A percentile compares a stretch with the other conserved stretches of the same genome.
phyloP scores from a whole-genome alignment of 1,139 yeast genomes.

The Yamadazyma dushanensis region DNA sequence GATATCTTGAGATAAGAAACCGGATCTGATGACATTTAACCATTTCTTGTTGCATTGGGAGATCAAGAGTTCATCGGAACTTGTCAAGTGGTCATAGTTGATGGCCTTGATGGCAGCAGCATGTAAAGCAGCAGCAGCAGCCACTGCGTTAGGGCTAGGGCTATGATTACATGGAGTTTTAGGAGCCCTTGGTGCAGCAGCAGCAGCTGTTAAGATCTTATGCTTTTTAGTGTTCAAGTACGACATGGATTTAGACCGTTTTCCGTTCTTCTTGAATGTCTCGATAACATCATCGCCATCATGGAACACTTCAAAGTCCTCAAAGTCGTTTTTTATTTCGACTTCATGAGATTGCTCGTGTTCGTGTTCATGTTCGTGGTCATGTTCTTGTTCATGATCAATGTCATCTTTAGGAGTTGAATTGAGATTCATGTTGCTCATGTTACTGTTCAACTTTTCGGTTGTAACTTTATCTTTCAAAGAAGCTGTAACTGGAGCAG shows the following conservation, averaged over 20 bases:
- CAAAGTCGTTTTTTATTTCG: constrained; percentile 30
- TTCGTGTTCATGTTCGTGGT: constrained; percentile 18
- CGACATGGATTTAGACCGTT: constrained; percentile 66
- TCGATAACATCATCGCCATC: constrained; percentile 28
- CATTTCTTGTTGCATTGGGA: constrained; percentile 49
- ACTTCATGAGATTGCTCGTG: constrained; percentile 34
- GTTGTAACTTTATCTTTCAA: constrained; percentile 23
- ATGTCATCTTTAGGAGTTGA: constrained; percentile 6
- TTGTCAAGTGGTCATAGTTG: constrained; percentile 11
- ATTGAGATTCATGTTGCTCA: constrained; percentile 6
- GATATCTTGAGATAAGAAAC: constrained; percentile 72
- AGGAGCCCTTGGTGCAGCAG: constrained; percentile 80
- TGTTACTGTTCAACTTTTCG: constrained; percentile 5
- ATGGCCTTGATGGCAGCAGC: constrained; percentile 66
- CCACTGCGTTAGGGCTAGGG: constrained; percentile 58
- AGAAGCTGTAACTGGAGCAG: constrained; percentile 79
- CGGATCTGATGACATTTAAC: constrained; percentile 70
- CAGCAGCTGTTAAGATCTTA: constrained; percentile 69
- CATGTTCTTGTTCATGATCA: constrained; percentile 12
- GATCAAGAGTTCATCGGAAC: constrained; percentile 15
- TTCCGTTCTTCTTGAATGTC: constrained; percentile 41
- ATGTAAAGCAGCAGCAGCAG: constrained; percentile 71
- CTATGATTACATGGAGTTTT: constrained; percentile 55
- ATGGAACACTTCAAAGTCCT: constrained; percentile 44
- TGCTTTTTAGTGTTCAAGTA: constrained; percentile 52